Evolutionary conservation across 495 filamentous ascomycete species (phyloP).

Genomic region (Penicillium ucsense): DNA sequence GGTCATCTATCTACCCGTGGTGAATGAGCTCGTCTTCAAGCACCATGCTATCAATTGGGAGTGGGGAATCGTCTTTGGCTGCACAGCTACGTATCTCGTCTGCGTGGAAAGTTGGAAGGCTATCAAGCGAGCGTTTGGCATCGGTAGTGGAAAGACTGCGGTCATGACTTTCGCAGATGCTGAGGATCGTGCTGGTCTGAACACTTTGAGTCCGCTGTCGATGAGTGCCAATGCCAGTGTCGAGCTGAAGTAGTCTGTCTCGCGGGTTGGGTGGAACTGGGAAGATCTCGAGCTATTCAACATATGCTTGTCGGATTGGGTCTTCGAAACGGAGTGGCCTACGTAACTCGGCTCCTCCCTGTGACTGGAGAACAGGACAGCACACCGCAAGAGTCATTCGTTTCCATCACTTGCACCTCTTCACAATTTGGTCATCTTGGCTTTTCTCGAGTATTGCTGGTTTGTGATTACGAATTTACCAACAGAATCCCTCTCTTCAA

Average conservation of each 20-base stretch:
- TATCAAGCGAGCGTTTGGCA: conserved; percentile 41
- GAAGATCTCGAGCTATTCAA: conserved; percentile 5
- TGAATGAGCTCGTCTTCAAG: conserved; percentile 65
- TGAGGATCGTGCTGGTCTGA: conserved; percentile 20
- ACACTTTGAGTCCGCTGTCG: conserved; percentile 14
- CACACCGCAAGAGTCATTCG: no score
- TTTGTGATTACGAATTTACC: no score
- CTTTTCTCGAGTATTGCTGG: no score
- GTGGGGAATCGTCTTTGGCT: conserved; percentile 54
- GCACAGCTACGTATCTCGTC: conserved; percentile 48
- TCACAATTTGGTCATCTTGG: no score
- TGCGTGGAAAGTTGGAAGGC: conserved; percentile 62
- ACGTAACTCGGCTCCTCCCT: no score
- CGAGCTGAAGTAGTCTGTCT: conserved; percentile 16
- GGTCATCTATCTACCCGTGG: conserved; percentile 59
- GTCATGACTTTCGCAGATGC: conserved; percentile 26
- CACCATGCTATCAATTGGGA: conserved; percentile 67
- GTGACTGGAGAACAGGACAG: no score
- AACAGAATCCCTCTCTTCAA: no score
- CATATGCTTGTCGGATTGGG: neutral
- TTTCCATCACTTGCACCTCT: no score
- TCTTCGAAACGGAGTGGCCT: neutral
- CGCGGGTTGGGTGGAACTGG: neutral
- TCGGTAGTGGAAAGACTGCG: conserved; percentile 26
- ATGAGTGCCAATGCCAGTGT: conserved; percentile 27